These are phyloP conservation scores for Yamadazyma atlantica DNA, from an alignment of 1,139 yeast genomes.

Conservation along the genomic window DNA sequence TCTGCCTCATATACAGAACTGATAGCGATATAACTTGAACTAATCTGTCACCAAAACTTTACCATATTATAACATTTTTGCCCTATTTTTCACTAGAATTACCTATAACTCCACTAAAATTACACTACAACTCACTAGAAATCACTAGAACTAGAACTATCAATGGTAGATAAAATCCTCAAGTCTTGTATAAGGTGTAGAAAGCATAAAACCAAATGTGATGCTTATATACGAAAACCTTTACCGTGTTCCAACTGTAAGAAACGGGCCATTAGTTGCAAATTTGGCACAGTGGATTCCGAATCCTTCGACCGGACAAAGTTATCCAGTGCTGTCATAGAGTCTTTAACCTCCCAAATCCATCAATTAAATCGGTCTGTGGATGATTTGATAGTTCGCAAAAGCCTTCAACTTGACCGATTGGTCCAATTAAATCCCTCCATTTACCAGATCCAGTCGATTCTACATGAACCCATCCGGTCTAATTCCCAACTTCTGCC, in stretches of 20 bases:
- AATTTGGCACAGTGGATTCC: slow-evolving; percentile 41
- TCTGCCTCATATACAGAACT: too few relatives aligned
- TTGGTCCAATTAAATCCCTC: slow-evolving; percentile 23
- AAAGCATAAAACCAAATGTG: slow-evolving; percentile 65
- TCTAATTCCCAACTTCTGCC: neutral
- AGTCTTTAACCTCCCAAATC: slow-evolving; percentile 32
- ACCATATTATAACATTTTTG: too few relatives aligned
- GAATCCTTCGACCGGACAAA: slow-evolving; percentile 23
- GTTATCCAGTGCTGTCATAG: slow-evolving; percentile 29
- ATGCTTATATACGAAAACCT: slow-evolving; percentile 52
- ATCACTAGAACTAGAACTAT: too few relatives aligned
- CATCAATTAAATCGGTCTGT: slow-evolving; percentile 25
- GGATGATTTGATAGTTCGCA: slow-evolving; percentile 17
- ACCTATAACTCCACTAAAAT: too few relatives aligned
- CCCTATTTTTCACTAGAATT: too few relatives aligned
- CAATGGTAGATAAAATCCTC: slow-evolving; percentile 26
- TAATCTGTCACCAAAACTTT: too few relatives aligned
- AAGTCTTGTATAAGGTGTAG: slow-evolving; percentile 66
- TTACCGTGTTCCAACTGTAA: slow-evolving; percentile 58
- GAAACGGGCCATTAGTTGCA: slow-evolving; percentile 51
- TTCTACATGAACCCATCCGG: slow-evolving; percentile 13
- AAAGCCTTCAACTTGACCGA: slow-evolving; percentile 9
- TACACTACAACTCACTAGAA: too few relatives aligned
- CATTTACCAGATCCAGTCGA: slow-evolving; percentile 29
- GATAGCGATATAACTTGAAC: neutral